phyloP scores from a whole-genome alignment of 2,329 filamentous ascomycete species.

The Epichloe gansuensis region DNA sequence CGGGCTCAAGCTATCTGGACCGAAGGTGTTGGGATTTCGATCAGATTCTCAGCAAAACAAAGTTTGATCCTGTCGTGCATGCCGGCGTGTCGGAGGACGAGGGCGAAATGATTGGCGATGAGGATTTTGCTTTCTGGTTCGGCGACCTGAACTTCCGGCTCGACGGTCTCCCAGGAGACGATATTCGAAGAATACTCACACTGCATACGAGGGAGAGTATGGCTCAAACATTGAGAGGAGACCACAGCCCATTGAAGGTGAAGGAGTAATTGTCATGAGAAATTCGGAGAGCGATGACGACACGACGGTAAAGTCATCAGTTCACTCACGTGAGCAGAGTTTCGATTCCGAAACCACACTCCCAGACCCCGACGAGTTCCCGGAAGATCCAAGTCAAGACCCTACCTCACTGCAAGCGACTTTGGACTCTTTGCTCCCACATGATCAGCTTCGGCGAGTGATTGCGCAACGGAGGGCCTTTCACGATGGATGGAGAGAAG shows the following conservation, averaged over 20 bases:
- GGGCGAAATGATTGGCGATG: conserved; percentile 64
- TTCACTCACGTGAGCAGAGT: conserved; percentile 21
- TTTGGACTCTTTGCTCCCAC: conserved; percentile 71
- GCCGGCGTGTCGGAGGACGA: conserved; percentile 54
- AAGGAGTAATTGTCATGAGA: conserved; percentile 37
- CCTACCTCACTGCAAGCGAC: conserved; percentile 83
- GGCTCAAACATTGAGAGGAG: conserved; percentile 36
- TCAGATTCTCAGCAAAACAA: conserved; percentile 64
- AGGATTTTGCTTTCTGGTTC: conserved; percentile 93
- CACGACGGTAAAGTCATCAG: conserved; percentile 22
- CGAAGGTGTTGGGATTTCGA: conserved; percentile 80
- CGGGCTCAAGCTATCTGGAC: conserved; percentile 64
- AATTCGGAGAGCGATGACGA: conserved; percentile 35
- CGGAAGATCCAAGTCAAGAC: conserved; percentile 58
- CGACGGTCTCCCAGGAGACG: conserved; percentile 76
- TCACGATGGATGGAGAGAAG: conserved; percentile 86
- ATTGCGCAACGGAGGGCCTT: conserved; percentile 71
- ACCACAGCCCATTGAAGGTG: conserved; percentile 28
- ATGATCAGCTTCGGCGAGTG: conserved; percentile 72
- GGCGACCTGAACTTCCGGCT: conserved; percentile 93
- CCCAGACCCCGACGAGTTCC: conserved; percentile 54
- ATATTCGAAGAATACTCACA: conserved; percentile 73
- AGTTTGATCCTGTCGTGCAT: conserved; percentile 62
- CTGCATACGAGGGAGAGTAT: conserved; percentile 71
- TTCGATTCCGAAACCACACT: conserved; percentile 32